Evolutionary conservation across 345 rosid species (phyloP), one percentile per base, ranked within the genome.

Genomic region (Ceriops zippeliana): DNA sequence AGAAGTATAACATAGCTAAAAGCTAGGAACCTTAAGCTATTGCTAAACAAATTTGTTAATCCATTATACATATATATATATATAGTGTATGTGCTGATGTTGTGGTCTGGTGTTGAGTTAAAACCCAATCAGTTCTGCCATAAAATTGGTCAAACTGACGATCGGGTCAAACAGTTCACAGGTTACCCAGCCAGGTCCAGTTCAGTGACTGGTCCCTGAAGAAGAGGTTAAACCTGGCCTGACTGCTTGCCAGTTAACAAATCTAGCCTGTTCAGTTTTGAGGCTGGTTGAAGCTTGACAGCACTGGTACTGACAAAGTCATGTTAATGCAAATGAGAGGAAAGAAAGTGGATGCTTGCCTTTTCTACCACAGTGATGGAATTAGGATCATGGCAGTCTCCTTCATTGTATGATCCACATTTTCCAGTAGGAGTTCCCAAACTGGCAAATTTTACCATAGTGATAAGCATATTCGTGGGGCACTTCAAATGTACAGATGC

Each of bases 361-460:
- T 84, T 84, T 71, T 82, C 82, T 57, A 86, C 83, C 31, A 75
- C 65, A 32, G 76, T 53, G 24, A 53, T 57, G 26, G 90, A 82
- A 31, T 67, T 74, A 57, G 86, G 84, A 74, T 82, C 86, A 22
- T 87, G 92, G 66, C 90, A 87, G 62, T 80, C 80, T n/a, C 90
- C 87, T 5, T 28, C 54, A 49, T 76, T 65, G 70, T 71, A 86
- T 37, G 85, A 84, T 32, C 88, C 88, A 21, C 90, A 85, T 7
- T 67, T 73, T 76, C 92, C 90, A 1, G 76, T 53, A 3, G 92
- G 90, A 70, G 80, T 78, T 69, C 92, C 92, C 28, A 74, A 87
- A 78, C 92, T 87, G 22, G 90, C 88, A 69, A 87, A 87, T 63
- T 77, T 81, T 54, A 87, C 75, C 13, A 54, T 31, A 17, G 85